Evolutionary conservation across 208 protist species (phyloP), one percentile per base, ranked within the genome.

Genomic region (Leishmania turanica): DNA sequence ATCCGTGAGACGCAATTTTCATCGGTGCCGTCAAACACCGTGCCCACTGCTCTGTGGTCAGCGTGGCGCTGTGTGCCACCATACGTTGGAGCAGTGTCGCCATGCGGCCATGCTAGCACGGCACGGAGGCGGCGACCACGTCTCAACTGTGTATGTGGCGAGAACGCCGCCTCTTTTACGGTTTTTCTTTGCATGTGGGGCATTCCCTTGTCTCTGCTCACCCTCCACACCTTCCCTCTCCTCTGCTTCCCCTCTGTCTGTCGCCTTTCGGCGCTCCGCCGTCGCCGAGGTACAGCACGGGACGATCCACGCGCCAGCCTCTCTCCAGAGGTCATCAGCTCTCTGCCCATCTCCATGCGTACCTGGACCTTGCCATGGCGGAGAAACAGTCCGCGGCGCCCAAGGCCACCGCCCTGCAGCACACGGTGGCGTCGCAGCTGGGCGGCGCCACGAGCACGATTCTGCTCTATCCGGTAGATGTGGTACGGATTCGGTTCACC

Each of bases 401-500:
- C 8, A 76, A 85, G 56, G 65, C 86, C 8, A 84, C 73, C 27
- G 69, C 82, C n/a, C 42, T 91, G 1, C 86, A 91, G 81, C 88
- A 91, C 80, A 92, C 88, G 31, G 47, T 96, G n/a, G 88, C 92
- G 49, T 93, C 92, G 27, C 93, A 97, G 82, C 75, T 83, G 11
- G 90, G 90, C 19, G 77, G 76, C 0, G 90, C 87, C 11, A 53
- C 89, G 24, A 95, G 92, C 78, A 96, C 94, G 2, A 79, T 90
- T 31, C 45, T 88, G 9, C 84, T 95, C 8, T 97, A 98, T 80
- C 97, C 97, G 4, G 80, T 98, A 17, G 97, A 99, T 80, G 80
- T 97, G 19, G 74, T 99, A 54, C 93, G 95, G 60, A 95, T 94
- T 70, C 90, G 96, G 21, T 96, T 96, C 69, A 96, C 98, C 79